Conservation (phyloP, 1,284 basidiomycete species). For the Testicularia cyperi region DNA sequence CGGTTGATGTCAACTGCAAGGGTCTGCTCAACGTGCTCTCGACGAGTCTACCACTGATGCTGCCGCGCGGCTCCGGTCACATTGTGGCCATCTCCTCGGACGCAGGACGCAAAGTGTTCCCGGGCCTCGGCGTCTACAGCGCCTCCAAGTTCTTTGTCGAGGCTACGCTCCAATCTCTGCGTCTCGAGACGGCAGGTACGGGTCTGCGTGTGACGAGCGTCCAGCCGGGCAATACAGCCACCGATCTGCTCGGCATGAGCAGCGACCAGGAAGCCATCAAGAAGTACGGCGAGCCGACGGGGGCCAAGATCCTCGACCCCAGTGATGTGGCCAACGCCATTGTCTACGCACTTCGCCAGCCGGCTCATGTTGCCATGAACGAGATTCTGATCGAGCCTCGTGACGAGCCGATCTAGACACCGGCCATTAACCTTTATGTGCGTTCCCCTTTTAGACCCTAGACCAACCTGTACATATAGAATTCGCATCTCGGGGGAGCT, state of each 20-base stretch:
- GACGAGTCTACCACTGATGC: slow-evolving; percentile 42
- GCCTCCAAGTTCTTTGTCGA: slow-evolving; percentile 59
- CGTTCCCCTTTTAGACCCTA: too few species aligned
- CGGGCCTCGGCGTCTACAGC: slow-evolving; percentile 56
- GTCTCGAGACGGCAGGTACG: slow-evolving; percentile 53
- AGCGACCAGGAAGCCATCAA: slow-evolving; percentile 54
- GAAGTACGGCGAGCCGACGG: slow-evolving; percentile 55
- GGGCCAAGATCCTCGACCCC: slow-evolving; percentile 55
- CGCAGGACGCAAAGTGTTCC: slow-evolving; percentile 57
- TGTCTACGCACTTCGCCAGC: slow-evolving; percentile 53
- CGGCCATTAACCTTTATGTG: too few species aligned
- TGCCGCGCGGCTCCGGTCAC: slow-evolving; percentile 45
- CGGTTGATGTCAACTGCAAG: slow-evolving; percentile 60
- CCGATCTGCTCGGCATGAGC: slow-evolving; percentile 56
- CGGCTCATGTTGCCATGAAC: slow-evolving; percentile 55
- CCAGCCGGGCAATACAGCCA: slow-evolving; percentile 56
- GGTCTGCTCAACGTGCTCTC: slow-evolving; percentile 52
- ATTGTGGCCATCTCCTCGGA: slow-evolving; percentile 59
- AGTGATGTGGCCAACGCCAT: slow-evolving; percentile 54
- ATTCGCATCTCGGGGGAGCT: too few species aligned
- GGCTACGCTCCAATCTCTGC: slow-evolving; percentile 53
- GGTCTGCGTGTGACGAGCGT: slow-evolving; percentile 52
- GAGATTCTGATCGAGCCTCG: slow-evolving; percentile 50
- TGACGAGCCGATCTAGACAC: slow-evolving; percentile 49
- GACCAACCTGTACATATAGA: too few species aligned